Evolutionary conservation across 257 asterid genomes (phyloP), one percentile per base, ranked within the genome.

Genomic region (Solanum appendiculatum): DNA sequence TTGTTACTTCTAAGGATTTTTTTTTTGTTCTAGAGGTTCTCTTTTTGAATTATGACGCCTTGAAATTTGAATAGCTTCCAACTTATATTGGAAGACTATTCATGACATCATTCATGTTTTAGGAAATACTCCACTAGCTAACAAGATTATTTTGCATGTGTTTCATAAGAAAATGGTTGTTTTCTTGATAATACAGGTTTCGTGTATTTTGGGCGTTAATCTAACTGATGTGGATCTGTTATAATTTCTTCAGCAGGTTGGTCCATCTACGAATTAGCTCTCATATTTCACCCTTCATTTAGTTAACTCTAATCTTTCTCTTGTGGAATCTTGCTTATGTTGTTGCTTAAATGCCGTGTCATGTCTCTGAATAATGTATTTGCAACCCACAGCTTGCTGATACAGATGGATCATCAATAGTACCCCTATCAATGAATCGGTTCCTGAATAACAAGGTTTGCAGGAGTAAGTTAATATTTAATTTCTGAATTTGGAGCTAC

Each of bases 201-300:
- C 97, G 31, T 92, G 98, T 91, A 89, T 95, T 88, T 90, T 95
- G 90, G 98, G 95, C 82, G 94, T 94, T 81, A 91, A 87, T 86
- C 88, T 95, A 74, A 94, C 94, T 75, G 98, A 96, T 80, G 86
- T 86, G 42, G 98, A 95, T 94, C 98, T 96, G 78, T 88, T 94
- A 66, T 98, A 96, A 89, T 95, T 89, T 89, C 97, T 96, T 90
- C 98, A 94, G 88, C 98, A 95, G 98, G 98, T 95, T 85, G 89
- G 84, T 42, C 40, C 54, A 73, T 20, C 23, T 15, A 78, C 33
- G 27, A 44, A 27, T 64, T 15, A 78, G 37, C 23, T 16, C 39
- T 27, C 40, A 27, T 78, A 46, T 44, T 78, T 78, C 12, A 48
- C 56, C 20, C 25, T 20, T 75, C 64, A 9, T 82, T 46, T 60